Evolutionary conservation across 2,329 filamentous ascomycete genomes (phyloP), one percentile per base, ranked within the genome.

Genomic region (Pleoardoris graminearum): DNA sequence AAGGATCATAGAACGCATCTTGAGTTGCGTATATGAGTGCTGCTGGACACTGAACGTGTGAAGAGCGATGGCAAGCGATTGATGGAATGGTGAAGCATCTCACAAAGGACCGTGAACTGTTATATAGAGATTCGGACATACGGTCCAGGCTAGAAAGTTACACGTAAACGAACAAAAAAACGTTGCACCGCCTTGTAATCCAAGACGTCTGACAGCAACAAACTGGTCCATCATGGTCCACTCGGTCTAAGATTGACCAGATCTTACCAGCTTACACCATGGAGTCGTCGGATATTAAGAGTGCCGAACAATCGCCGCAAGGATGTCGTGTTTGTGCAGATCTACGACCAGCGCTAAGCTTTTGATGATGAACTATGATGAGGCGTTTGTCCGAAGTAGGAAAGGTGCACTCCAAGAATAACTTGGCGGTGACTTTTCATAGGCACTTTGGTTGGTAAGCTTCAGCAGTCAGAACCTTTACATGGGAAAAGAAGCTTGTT

Each of bases 121-220:
- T 44, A 44, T 44, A 44, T 44, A 44, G 27, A 33, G 27, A 11
- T 7, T 29, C 29, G 27, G 17, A n/a, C 27, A n/a, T n/a, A n/a
- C n/a, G n/a, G n/a, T n/a, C n/a, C n/a, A n/a, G n/a, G n/a, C 41
- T 17, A 44, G 41, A 5, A 11, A 33, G 16, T 17, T 32, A 22
- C 33, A 27, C 29, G 41, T 19, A 44, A 44, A 44, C 41, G 41
- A 44, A 44, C 41, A 44, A 44, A 22, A 44, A 29, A n/a, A n/a
- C 41, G 41, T 44, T 21, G 27, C 41, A 33, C 33, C 11, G 41
- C 19, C 27, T 33, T 33, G 41, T 35, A 32, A 33, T 17, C 41
- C 17, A 33, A 4, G 7, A 33, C 12, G 21, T 33, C 27, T n/a
- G 11, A 44, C 8, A 7, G 27, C 12, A n/a, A 14, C 27, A 25